Base-by-base conservation (phyloP, 2,329 filamentous ascomycete genomes). In the Neofusicoccum kwambonambiense region DNA sequence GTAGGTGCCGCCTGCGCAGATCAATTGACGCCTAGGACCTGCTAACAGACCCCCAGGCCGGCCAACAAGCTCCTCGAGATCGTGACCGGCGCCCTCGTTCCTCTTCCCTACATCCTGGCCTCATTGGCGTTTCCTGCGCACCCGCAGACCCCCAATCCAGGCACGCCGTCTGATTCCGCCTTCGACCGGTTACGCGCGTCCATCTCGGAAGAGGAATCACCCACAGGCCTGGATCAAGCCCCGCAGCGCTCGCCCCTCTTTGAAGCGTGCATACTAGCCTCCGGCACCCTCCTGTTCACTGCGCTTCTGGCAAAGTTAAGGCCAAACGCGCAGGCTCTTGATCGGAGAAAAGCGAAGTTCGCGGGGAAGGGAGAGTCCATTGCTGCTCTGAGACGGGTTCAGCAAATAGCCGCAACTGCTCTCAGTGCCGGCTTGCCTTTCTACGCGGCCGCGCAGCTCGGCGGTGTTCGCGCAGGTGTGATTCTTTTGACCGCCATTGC, bases 361-460 rank as follows among this genome's bases (percentile, higher is more conserved):
- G 68, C 63, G 4, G 52, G 34, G 8, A 57, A 37, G 9, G 51
- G 42, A 19, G 51, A 51, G 50, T 56, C 54, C 44, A 50, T 50
- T 15, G 37, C 39, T 42, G 54, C 49, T 50, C 22, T 41, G 67
- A 47, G 61, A 22, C 61, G 42, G 27, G 34, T 54, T 65, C 15
- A 64, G 52, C 52, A 64, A 42, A 72, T 76, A 17, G 57, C 76
- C 15, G 69, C 73, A 17, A 79, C 76, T 57, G 70, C 77, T n/a
- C 64, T 78, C 35, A 77, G 80, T 17, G 70, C 84, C 22, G 74
- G 79, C 3, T 70, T 88, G 35, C 86, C 86, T 0, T 83, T 86
- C 69, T 87, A 85, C 70, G 83, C 85, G 8, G 74, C 83, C 0
- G 77, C 85, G 67, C 81, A 86, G 64, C 72, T 87, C 12, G 86